Evolutionary conservation across 345 rosid species (phyloP).

Genomic region (Ceriops zippeliana): DNA sequence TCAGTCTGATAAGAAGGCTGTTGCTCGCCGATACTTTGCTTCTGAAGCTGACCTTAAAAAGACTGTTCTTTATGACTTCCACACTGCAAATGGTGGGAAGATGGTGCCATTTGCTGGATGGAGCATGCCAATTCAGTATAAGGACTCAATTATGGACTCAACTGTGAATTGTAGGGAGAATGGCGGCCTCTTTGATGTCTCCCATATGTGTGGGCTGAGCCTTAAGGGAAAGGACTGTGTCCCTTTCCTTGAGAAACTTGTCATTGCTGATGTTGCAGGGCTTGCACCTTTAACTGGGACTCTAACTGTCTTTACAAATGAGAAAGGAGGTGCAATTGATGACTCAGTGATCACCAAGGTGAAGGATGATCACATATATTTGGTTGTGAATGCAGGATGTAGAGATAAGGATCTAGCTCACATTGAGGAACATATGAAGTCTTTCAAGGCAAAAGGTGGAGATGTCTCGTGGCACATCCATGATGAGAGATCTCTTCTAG

Average conservation of each 20-base stretch:
- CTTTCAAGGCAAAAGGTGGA: conserved; percentile 88
- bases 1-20: conserved; percentile 65
- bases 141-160: conserved; percentile 96
- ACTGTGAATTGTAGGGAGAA: conserved; percentile 86
- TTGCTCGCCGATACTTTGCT: conserved; percentile 63
- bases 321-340: conserved; percentile 94
- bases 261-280: conserved; percentile 91
- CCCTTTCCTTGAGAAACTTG: conserved; percentile 91
- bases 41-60: conserved; percentile 83
- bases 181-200: conserved; percentile 88
- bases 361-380: conserved; percentile 68
- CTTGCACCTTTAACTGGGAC: conserved; percentile 85
- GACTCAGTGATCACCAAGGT: conserved; percentile 95
- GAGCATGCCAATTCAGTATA: conserved; percentile 99
- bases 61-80: conserved; percentile 88
- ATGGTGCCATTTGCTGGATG: conserved; percentile 99
- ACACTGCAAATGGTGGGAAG: conserved; percentile 77
- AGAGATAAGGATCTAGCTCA: conserved; percentile 99
- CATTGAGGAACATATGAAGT: conserved; percentile 92
- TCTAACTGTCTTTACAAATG: conserved; percentile 88
- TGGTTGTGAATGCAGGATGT: conserved; percentile 99
- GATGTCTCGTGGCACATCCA: conserved; percentile 95
- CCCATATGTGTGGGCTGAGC: conserved; percentile 97
- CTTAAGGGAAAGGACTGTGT: conserved; percentile 92
- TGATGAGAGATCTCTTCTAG: conserved; percentile 98